Evolutionary conservation across 2,329 filamentous ascomycete genomes (phyloP).

Genomic region (Hirsutella minnesotensis): DNA sequence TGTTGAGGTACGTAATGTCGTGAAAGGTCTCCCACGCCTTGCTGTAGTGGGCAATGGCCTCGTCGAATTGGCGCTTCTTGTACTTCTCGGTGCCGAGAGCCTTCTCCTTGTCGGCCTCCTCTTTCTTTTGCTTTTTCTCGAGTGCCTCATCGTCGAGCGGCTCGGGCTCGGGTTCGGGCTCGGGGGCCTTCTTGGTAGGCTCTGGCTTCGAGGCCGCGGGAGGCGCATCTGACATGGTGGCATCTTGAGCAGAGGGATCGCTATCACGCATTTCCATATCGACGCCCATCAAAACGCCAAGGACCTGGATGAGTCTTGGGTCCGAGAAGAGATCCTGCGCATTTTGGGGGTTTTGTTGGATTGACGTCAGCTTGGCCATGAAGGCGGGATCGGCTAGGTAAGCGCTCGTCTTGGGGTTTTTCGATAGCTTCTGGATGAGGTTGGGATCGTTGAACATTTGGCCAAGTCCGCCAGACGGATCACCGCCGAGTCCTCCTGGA

Average conservation of each 20-base stretch:
- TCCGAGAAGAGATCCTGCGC: slow-evolving; percentile 76
- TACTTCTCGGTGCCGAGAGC: slow-evolving; percentile 86
- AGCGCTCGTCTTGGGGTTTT: slow-evolving; percentile 82
- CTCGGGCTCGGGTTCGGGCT: slow-evolving; percentile 47
- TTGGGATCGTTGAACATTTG: slow-evolving; percentile 92
- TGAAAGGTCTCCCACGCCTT: slow-evolving; percentile 93
- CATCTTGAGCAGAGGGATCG: slow-evolving; percentile 39
- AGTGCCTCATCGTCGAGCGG: slow-evolving; percentile 70
- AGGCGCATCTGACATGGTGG: slow-evolving; percentile 63
- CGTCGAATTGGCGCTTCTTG: slow-evolving; percentile 96
- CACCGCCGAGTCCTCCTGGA: slow-evolving; percentile 30
- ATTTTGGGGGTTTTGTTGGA: slow-evolving; percentile 70
- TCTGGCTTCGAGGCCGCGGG: slow-evolving; percentile 27
- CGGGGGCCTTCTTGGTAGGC: slow-evolving; percentile 43
- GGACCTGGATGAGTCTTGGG: slow-evolving; percentile 83
- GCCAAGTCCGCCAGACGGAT: slow-evolving; percentile 67
- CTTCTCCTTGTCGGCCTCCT: slow-evolving; percentile 89
- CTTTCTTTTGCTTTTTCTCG: slow-evolving; percentile 83
- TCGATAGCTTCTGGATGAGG: slow-evolving; percentile 78
- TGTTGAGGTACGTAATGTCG: slow-evolving; percentile 97
- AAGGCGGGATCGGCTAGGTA: slow-evolving; percentile 75
- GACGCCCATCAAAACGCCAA: slow-evolving; percentile 86
- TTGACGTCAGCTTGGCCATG: slow-evolving; percentile 76
- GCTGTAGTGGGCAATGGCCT: slow-evolving; percentile 84
- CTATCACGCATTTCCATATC: slow-evolving; percentile 56